phyloP scores from a whole-genome alignment of 2,329 filamentous ascomycete species.

The Verruconis gallopava region DNA sequence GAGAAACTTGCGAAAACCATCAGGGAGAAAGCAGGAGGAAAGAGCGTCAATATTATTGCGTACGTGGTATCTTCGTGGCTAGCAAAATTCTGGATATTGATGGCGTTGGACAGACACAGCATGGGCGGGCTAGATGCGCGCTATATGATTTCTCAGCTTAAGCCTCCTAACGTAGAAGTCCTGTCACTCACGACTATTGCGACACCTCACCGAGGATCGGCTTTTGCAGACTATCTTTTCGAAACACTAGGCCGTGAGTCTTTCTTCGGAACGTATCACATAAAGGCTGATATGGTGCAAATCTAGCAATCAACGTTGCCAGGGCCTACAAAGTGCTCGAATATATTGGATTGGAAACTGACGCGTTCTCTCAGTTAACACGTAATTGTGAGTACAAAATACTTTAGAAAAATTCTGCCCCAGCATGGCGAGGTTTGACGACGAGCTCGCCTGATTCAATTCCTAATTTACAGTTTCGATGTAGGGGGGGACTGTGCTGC shows the following conservation, averaged over 20 bases:
- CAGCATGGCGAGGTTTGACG: too few relatives aligned
- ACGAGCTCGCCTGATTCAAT: too few relatives aligned
- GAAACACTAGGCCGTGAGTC: conserved; percentile 41
- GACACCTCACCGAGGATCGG: conserved; percentile 46
- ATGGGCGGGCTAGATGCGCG: conserved; percentile 43
- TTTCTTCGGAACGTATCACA: conserved; percentile 28
- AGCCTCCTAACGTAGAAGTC: conserved; percentile 58
- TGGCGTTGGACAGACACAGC: not conserved
- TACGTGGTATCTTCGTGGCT: too few relatives aligned
- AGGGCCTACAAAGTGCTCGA: conserved; percentile 43
- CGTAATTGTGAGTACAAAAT: conserved; percentile 20
- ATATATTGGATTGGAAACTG: conserved; percentile 42
- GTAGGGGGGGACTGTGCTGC: too few relatives aligned
- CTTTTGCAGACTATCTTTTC: conserved; percentile 50
- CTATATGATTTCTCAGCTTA: conserved; percentile 49
- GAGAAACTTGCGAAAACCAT: conserved; percentile 41
- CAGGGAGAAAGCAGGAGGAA: conserved; percentile 38
- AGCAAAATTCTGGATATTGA: too few relatives aligned
- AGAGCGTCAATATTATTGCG: conserved; percentile 52
- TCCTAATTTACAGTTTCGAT: too few relatives aligned
- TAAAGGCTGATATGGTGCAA: not conserved
- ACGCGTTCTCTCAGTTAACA: conserved; percentile 49
- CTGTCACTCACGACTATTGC: conserved; percentile 53
- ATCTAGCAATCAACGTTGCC: conserved; percentile 18
- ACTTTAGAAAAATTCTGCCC: not conserved